Conservation (phyloP, 495 filamentous ascomycete species). For the Aspergillus conjunctus region DNA sequence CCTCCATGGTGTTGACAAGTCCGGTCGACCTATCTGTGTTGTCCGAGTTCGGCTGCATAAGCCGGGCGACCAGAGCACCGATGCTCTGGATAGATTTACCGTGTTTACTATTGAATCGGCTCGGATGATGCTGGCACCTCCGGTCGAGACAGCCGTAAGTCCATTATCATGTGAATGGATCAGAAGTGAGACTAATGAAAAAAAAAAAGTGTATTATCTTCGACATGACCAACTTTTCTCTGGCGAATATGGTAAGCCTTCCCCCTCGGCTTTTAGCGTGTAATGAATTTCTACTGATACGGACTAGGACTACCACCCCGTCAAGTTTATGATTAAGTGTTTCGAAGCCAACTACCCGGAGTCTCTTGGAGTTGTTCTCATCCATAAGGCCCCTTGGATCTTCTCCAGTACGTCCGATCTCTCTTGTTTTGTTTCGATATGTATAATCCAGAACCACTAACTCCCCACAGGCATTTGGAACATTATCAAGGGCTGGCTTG, state of each 20-base stretch:
- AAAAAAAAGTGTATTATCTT: slow-evolving; percentile 74
- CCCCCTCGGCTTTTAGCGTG: not conserved
- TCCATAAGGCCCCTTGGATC: slow-evolving; percentile 96
- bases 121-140: slow-evolving; percentile 73
- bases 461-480: slow-evolving; percentile 68
- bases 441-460: not conserved
- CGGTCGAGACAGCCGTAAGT: slow-evolving; percentile 90
- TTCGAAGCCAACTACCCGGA: slow-evolving; percentile 99
- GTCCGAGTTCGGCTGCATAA: slow-evolving; percentile 81
- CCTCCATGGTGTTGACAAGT: slow-evolving; percentile 83
- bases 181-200: slow-evolving; percentile 1
- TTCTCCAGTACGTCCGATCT: slow-evolving; percentile 72
- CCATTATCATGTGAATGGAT: not conserved
- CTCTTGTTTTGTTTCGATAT: not conserved
- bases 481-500: slow-evolving; percentile 93
- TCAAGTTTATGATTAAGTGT: slow-evolving; percentile 99
- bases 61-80: slow-evolving; percentile 78
- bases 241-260: slow-evolving; percentile 85
- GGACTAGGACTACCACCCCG: slow-evolving; percentile 82
- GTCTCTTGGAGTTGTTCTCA: slow-evolving; percentile 85
- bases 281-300: slow-evolving; percentile 19
- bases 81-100: slow-evolving; percentile 81
- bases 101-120: slow-evolving; percentile 95
- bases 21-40: slow-evolving; percentile 83
- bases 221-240: slow-evolving; percentile 89